A percentile compares a stretch with the other conserved stretches of the same genome.
Evolutionary conservation across 768 basidiomycete species (phyloP).

Genomic region (Coprinellus aureogranulatus): DNA sequence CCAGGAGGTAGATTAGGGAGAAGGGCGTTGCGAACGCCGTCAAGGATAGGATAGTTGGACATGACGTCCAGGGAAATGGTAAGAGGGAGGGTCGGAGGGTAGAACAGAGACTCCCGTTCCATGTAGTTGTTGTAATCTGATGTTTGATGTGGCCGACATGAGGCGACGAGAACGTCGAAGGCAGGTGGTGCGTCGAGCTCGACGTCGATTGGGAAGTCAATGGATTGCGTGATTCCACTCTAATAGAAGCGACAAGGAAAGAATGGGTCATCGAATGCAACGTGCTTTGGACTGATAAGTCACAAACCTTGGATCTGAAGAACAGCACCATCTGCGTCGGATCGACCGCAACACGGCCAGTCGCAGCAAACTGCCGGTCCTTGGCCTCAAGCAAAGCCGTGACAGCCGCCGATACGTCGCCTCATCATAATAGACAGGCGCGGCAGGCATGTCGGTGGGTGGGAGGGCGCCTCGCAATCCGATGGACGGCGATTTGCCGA

Average conservation of each 20-base stretch:
- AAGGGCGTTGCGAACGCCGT: conserved; percentile 67
- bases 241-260: conserved; percentile 28
- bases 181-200: conserved; percentile 74
- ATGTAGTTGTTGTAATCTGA: conserved; percentile 51
- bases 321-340: conserved; percentile 66
- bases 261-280: background rate
- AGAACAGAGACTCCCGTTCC: conserved; percentile 67
- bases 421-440: conserved; percentile 42
- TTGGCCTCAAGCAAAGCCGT: conserved; percentile 56
- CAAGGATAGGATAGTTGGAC: conserved; percentile 78
- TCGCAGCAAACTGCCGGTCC: conserved; percentile 59
- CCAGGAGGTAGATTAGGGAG: conserved; percentile 69
- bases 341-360: conserved; percentile 70
- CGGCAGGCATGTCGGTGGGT: conserved; percentile 25
- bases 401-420: conserved; percentile 54
- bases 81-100: conserved; percentile 68
- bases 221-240: conserved; percentile 76
- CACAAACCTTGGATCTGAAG: conserved; percentile 72
- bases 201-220: conserved; percentile 80
- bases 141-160: conserved; percentile 65
- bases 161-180: conserved; percentile 72
- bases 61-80: conserved; percentile 71
- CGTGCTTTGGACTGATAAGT: too few relatives aligned
- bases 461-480: conserved; percentile 29
- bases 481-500: conserved; percentile 31